Evolutionary conservation across 83 land plant species (phyloP).

Genomic region (Isoetes engelmannii): DNA sequence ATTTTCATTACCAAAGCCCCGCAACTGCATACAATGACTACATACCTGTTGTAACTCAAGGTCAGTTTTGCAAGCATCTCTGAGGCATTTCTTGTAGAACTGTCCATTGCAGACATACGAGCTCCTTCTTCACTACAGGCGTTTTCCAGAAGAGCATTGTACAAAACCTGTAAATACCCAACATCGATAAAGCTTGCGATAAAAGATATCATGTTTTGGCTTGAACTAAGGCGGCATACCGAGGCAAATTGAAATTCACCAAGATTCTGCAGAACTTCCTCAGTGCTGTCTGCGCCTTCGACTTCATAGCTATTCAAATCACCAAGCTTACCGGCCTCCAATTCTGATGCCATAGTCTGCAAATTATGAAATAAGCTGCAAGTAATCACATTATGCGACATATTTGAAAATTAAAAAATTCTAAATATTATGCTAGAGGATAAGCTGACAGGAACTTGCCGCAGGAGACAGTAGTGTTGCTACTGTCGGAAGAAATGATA

Average conservation of each 20-base stretch:
- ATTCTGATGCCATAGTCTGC: not conserved
- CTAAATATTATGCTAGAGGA: too few species aligned
- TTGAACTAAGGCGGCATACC: too few species aligned
- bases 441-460: too few species aligned
- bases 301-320: conserved; percentile 81
- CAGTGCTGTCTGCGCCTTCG: conserved; percentile 76
- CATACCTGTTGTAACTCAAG: conserved; percentile 79
- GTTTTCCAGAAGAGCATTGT: conserved; percentile 85
- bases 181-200: too few species aligned
- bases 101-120: conserved; percentile 99
- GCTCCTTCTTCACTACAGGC: conserved; percentile 96
- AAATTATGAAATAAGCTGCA: too few species aligned
- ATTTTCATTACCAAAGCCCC: too few species aligned
- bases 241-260: conserved; percentile 87
- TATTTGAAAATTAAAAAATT: too few species aligned
- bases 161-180: conserved; percentile 64
- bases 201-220: too few species aligned
- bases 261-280: conserved; percentile 74
- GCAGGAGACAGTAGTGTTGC: conserved; percentile 81
- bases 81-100: conserved; percentile 89
- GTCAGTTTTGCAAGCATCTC: conserved; percentile 94
- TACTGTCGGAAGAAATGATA: conserved; percentile 65
- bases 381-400: too few species aligned
- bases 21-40: conserved; percentile 10
- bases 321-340: conserved; percentile 56